Evolutionary conservation across 805 yeast species (phyloP).

Genomic region (Lipomyces japonicus): DNA sequence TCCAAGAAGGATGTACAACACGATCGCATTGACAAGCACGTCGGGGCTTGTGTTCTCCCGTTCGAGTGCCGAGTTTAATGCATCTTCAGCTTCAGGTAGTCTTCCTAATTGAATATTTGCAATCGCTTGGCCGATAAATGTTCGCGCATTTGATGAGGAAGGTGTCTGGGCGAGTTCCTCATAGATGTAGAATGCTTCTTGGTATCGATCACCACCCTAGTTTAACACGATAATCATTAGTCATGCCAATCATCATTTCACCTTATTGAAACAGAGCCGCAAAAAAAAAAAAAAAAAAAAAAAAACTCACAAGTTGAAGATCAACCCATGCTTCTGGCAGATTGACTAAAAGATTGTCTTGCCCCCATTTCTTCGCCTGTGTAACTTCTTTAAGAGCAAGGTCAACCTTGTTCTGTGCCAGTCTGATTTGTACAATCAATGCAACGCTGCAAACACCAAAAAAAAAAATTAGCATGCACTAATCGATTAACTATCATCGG

Average conservation of each 20-base stretch:
- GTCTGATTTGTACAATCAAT: constrained; percentile 38
- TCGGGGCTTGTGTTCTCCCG: constrained; percentile 40
- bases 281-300: constrained; percentile 52
- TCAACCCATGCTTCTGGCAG: constrained; percentile 73
- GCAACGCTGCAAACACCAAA: no score
- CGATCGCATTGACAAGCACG: constrained; percentile 58
- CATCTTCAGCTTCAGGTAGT: constrained; percentile 75
- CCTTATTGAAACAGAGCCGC: no score
- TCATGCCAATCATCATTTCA: not conserved
- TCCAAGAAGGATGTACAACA: constrained; percentile 57
- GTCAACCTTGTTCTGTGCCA: constrained; percentile 44
- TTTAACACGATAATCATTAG: not conserved
- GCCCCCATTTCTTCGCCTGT: constrained; percentile 48
- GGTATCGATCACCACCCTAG: constrained; percentile 39
- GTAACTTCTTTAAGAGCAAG: constrained; percentile 48
- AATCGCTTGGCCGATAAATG: constrained; percentile 61
- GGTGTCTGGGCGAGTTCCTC: constrained; percentile 74
- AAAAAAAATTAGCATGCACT: constrained; percentile 7
- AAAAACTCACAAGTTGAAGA: constrained; percentile 40
- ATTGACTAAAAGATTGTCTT: constrained; percentile 74
- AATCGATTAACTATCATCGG: not conserved
- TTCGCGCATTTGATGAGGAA: constrained; percentile 46
- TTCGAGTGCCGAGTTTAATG: constrained; percentile 42
- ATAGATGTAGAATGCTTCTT: constrained; percentile 43
- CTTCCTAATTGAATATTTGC: constrained; percentile 76